phyloP scores from a whole-genome alignment of 2,329 filamentous ascomycete species.

The Hypoxylon sp. region DNA sequence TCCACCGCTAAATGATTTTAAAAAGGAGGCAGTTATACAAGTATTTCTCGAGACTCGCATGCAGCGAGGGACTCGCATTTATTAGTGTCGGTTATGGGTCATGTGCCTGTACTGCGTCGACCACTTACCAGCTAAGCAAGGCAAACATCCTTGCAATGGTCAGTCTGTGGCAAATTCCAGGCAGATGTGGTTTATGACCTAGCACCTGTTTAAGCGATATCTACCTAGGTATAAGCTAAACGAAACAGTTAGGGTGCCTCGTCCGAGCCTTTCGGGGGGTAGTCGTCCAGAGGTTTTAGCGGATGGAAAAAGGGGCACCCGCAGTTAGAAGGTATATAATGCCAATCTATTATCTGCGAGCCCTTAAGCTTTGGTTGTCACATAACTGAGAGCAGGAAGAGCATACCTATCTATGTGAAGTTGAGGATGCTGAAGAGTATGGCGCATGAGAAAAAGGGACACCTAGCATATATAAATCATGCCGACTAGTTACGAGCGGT shows the following conservation, averaged over 20 bases:
- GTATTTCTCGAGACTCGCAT: neutral
- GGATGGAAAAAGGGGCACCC: neutral
- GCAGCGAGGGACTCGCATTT: neutral
- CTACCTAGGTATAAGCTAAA: neutral
- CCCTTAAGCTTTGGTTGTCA: too few relatives aligned
- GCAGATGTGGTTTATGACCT: neutral
- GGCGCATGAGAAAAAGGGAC: too few relatives aligned
- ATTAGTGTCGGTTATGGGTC: neutral
- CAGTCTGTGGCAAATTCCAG: neutral
- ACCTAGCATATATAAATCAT: too few relatives aligned
- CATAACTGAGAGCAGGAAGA: too few relatives aligned
- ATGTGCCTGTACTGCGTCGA: neutral
- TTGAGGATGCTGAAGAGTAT: too few relatives aligned
- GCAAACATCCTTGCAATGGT: neutral
- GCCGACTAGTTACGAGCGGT: too few relatives aligned
- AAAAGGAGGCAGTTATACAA: neutral
- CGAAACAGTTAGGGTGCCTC: neutral
- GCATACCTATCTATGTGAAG: too few relatives aligned
- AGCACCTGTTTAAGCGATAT: neutral
- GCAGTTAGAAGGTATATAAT: neutral
- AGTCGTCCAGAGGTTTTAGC: neutral
- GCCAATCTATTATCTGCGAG: neutral
- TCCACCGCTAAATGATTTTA: neutral
- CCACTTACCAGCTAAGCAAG: neutral
- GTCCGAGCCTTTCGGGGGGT: neutral